Base-by-base conservation (phyloP, 1,139 yeast species). In the Kurtzmaniella quercitrusa region DNA sequence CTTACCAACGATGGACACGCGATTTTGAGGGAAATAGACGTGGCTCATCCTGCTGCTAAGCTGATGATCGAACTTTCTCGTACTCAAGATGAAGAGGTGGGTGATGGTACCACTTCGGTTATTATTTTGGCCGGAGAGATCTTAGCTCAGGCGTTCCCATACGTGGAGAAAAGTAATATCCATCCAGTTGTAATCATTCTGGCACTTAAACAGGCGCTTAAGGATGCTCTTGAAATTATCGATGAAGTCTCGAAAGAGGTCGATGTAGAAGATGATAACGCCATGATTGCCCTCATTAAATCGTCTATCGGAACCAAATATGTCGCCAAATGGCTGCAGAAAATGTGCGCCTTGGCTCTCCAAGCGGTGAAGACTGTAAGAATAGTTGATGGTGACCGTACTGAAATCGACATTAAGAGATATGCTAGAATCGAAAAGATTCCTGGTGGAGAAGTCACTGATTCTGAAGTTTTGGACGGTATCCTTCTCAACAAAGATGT, bases 51-150 rank as follows among this genome's bases (percentile, higher is more conserved):
- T 5, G 98, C 98, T 7, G 98, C 99, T 42, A 94, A 94, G 68
- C 86, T 96, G 28, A 94, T 94, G 98, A 87, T 94, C 60, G 98
- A 94, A 67, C 77, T 94, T 54, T 84, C 95, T 55, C 80, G 98
- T 68, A 91, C 98, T 7, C 98, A 93, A 69, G 99, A 94, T 61
- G 99, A 94, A 66, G 98, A 94, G 68, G 98, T 93, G 48, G 98
- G 98, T 42, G 98, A 93, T 62, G 98, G 98, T 49, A 93, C 98
- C 47, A 93, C 98, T 32, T 85, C 96, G 8, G 98, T 93, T 44
- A 91, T 93, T 57, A 86, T 86, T 45, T 71, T 91, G 51, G 98
- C 98, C 6, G 99, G 98, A 47, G 99, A 93, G 63, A 88, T 93
- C 48, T 74, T 93, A 51, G 96, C 98, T 2, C 98, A 91, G 65